Conservation (phyloP, 306 rosid genomes). For the Hylodesmum podocarpum region DNA sequence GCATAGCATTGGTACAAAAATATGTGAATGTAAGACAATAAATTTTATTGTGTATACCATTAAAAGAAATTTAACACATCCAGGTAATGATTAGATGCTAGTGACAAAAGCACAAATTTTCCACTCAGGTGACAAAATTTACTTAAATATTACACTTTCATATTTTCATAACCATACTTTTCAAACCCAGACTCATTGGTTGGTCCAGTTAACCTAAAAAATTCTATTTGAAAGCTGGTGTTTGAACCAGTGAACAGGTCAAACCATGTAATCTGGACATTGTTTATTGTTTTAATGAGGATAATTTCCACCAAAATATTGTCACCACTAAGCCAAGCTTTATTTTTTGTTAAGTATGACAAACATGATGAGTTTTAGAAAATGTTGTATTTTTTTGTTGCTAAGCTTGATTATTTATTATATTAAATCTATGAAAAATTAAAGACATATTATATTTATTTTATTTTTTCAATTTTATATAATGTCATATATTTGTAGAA, state of each 20-base stretch:
- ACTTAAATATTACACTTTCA: conserved; percentile 21
- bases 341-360: neutral
- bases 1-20: conserved; percentile 38
- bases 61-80: conserved; percentile 14
- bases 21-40: conserved; percentile 4
- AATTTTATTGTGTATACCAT: conserved; percentile 4
- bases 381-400: neutral
- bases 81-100: conserved; percentile 9
- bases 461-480: neutral
- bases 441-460: neutral
- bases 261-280: conserved; percentile 2
- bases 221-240: neutral
- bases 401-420: neutral
- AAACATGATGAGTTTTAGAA: neutral
- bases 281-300: neutral
- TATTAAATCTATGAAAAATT: neutral
- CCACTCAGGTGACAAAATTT: neutral
- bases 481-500: neutral
- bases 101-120: conserved; percentile 11
- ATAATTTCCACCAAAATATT: neutral
- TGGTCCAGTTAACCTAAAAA: neutral
- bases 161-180: neutral
- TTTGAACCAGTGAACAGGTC: neutral
- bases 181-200: neutral
- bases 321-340: conserved; percentile 2